Evolutionary conservation across 306 rosid species (phyloP).

Genomic region (Prosopis cineraria): DNA sequence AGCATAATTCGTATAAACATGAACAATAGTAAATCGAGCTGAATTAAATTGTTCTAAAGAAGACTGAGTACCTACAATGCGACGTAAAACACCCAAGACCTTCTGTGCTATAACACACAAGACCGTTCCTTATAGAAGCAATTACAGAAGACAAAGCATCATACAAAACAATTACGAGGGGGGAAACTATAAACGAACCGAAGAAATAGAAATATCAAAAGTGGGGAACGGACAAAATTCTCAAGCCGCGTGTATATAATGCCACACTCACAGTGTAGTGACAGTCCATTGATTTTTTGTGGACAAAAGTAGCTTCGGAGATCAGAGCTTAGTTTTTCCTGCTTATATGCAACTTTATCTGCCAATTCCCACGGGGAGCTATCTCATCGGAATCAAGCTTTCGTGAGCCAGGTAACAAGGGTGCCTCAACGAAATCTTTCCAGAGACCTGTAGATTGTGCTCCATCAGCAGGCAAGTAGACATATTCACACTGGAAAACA

Average conservation of each 20-base stretch:
- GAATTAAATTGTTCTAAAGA: not conserved
- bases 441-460: conserved; percentile 30
- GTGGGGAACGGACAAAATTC: conserved; percentile 37
- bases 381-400: conserved; percentile 3
- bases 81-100: not conserved
- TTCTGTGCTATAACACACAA: conserved; percentile 14
- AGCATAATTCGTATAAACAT: not conserved
- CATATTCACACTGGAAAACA: conserved; percentile 12
- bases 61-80: conserved; percentile 6
- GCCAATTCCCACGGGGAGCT: conserved; percentile 27
- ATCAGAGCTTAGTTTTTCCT: conserved; percentile 23
- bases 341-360: conserved; percentile 11
- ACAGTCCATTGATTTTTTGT: conserved; percentile 10
- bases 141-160: conserved; percentile 17
- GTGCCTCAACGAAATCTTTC: conserved; percentile 17
- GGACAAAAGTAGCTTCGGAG: conserved; percentile 24
- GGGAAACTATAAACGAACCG: not conserved
- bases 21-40: not conserved
- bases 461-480: conserved; percentile 19
- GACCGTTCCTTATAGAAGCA: conserved; percentile 25
- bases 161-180: conserved; percentile 5
- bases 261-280: conserved; percentile 8
- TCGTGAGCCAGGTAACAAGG: conserved; percentile 11
- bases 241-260: conserved; percentile 16
- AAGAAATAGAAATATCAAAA: conserved; percentile 9